Evolutionary conservation across 108 stramenopile species (phyloP).

Genomic region (Epithemia pelagica): DNA sequence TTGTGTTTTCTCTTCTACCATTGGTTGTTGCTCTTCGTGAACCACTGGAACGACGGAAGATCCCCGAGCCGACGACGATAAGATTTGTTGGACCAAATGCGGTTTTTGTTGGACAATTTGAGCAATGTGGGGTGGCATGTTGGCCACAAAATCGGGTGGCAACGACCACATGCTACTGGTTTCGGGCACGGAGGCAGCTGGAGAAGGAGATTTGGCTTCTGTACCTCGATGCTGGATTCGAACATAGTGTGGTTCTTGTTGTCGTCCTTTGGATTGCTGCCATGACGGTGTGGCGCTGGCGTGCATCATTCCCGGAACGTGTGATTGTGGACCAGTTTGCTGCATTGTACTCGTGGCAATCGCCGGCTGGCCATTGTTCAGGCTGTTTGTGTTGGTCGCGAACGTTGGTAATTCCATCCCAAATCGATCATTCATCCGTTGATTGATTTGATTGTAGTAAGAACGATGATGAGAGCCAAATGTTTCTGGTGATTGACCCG

Average conservation of each 20-base stretch:
- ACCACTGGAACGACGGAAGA: too few species aligned
- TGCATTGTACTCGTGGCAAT: background rate
- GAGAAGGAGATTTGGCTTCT: background rate
- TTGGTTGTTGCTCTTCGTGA: background rate
- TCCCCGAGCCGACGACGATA: too few species aligned
- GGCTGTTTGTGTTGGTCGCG: too few species aligned
- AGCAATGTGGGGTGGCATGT: slow-evolving; percentile 3
- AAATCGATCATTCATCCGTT: background rate
- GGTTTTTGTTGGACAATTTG: slow-evolving; percentile 4
- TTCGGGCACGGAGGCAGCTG: background rate
- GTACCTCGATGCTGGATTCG: background rate
- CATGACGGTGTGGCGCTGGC: background rate
- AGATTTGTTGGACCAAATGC: slow-evolving; percentile 4
- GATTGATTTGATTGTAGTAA: background rate
- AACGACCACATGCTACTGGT: too few species aligned
- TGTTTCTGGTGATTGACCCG: too few species aligned
- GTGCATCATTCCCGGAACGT: background rate
- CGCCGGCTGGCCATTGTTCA: too few species aligned
- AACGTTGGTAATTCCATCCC: background rate
- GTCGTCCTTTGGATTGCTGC: background rate
- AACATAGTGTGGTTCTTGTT: background rate
- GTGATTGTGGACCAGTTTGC: background rate
- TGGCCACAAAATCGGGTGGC: slow-evolving; percentile 3
- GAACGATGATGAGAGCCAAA: background rate
- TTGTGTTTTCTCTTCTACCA: background rate